A percentile compares a stretch with the other conserved stretches of the same genome.
Conservation (phyloP, 352 stramenopile species). For the Hyaloperonospora arabidopsidis region DNA sequence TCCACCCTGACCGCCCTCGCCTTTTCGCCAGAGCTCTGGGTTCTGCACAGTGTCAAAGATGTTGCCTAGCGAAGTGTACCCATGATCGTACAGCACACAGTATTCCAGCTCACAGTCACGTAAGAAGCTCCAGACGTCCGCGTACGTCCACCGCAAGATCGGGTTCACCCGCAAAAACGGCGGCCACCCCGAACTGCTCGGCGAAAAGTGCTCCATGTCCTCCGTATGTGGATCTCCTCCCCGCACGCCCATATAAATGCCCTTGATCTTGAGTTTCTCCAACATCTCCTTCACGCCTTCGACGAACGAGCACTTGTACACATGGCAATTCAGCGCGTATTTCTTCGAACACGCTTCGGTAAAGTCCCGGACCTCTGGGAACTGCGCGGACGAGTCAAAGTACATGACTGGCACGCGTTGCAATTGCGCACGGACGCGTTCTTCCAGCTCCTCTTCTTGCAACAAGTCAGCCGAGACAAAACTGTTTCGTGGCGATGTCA, state of each 20-base stretch:
- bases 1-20: slow-evolving; percentile 41
- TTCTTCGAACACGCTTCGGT: slow-evolving; percentile 62
- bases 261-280: slow-evolving; percentile 82
- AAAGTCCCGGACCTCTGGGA: slow-evolving; percentile 88
- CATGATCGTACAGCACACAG: slow-evolving; percentile 87
- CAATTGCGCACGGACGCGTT: slow-evolving; percentile 34
- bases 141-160: slow-evolving; percentile 95
- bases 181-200: slow-evolving; percentile 87
- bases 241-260: slow-evolving; percentile 86
- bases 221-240: slow-evolving; percentile 90
- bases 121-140: slow-evolving; percentile 91
- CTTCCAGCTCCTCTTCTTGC: slow-evolving; percentile 43
- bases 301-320: slow-evolving; percentile 87
- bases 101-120: slow-evolving; percentile 82
- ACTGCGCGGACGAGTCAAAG: slow-evolving; percentile 94
- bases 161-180: slow-evolving; percentile 97
- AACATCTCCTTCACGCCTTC: slow-evolving; percentile 88
- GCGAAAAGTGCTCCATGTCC: slow-evolving; percentile 77
- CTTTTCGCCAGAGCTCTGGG: slow-evolving; percentile 78
- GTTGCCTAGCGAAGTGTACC: slow-evolving; percentile 91
- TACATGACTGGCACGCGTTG: slow-evolving; percentile 87
- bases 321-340: slow-evolving; percentile 54
- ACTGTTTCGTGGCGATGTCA: slow-evolving; percentile 54
- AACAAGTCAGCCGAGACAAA: slow-evolving; percentile 50
- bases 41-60: slow-evolving; percentile 93